A percentile compares a stretch with the other conserved stretches of the same genome.
Conservation (phyloP, 2,329 filamentous ascomycete species). For the Calonectria ilicicola region DNA sequence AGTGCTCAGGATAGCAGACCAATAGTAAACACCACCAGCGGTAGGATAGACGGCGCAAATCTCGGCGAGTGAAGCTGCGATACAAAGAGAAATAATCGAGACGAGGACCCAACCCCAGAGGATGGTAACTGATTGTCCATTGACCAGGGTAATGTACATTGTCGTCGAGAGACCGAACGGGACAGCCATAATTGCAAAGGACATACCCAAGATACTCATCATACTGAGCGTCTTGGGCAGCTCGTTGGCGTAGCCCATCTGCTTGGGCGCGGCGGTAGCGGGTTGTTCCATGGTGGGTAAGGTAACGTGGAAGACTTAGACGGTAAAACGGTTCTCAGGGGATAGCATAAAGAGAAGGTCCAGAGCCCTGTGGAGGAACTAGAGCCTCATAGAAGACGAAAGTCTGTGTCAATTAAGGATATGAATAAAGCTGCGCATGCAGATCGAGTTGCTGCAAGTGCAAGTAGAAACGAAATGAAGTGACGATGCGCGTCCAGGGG, state of each 20-base stretch:
- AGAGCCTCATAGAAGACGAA: background rate
- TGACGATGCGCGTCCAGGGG: background rate
- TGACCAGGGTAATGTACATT: conserved; percentile 67
- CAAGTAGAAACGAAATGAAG: conserved; percentile 11
- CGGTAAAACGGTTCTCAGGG: background rate
- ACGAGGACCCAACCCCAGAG: conserved; percentile 77
- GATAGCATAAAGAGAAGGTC: background rate
- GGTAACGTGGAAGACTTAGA: background rate
- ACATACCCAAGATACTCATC: conserved; percentile 60
- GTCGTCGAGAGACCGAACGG: conserved; percentile 63
- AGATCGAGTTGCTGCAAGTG: conserved; percentile 13
- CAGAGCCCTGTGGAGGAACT: background rate
- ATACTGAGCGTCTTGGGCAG: conserved; percentile 61
- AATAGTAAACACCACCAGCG: conserved; percentile 76
- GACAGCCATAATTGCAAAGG: conserved; percentile 62
- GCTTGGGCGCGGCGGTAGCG: conserved; percentile 24
- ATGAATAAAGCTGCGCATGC: conserved; percentile 19
- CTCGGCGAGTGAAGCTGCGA: conserved; percentile 79
- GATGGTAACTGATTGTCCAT: conserved; percentile 76
- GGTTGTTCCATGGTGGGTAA: conserved; percentile 24
- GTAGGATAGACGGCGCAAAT: conserved; percentile 75
- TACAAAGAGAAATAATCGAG: conserved; percentile 76
- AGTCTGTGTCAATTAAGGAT: background rate
- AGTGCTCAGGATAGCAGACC: conserved; percentile 75
- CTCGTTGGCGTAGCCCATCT: conserved; percentile 61